Conservation (phyloP, 768 basidiomycete genomes). For the Mycena kentingensis region DNA sequence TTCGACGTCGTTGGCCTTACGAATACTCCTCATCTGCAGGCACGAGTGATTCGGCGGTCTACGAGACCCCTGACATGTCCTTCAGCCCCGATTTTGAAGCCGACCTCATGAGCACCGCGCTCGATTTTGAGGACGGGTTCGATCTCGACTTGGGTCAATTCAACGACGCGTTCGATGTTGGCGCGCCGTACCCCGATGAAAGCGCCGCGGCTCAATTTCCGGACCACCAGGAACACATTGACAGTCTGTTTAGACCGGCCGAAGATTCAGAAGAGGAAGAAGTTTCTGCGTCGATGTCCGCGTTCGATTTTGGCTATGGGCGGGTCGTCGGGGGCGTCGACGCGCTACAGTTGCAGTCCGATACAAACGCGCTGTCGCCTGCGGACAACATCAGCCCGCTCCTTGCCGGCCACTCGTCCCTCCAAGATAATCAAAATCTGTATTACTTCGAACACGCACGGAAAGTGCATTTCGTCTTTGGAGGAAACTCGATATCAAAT, state of each 20-base stretch:
- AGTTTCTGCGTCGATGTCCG: conserved; percentile 21
- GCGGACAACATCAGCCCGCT: conserved; percentile 28
- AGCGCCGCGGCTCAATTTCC: no score
- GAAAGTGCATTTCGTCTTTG: conserved; percentile 65
- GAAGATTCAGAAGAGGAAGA: no score
- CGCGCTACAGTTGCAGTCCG: conserved; percentile 38
- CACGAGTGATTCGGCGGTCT: conserved; percentile 41
- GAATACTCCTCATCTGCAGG: no score
- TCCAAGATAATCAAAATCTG: conserved; percentile 60
- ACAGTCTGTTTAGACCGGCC: no score
- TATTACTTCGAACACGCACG: conserved; percentile 79
- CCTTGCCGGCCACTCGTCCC: conserved; percentile 40
- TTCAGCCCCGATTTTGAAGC: conserved; percentile 33
- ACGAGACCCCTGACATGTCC: conserved; percentile 36
- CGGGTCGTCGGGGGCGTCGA: conserved; percentile 36
- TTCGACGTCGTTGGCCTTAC: conserved; percentile 5
- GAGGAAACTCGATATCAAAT: conserved; percentile 61
- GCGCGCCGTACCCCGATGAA: no score
- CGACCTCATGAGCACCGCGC: conserved; percentile 31
- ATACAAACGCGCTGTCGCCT: conserved; percentile 30
- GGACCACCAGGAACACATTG: no score
- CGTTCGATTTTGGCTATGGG: conserved; percentile 34
- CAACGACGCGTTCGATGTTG: no score
- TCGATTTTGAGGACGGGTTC: no score
- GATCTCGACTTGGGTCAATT: no score